Evolutionary conservation across 208 protist species (phyloP).

Genomic region (Crithidia acanthocephali): DNA sequence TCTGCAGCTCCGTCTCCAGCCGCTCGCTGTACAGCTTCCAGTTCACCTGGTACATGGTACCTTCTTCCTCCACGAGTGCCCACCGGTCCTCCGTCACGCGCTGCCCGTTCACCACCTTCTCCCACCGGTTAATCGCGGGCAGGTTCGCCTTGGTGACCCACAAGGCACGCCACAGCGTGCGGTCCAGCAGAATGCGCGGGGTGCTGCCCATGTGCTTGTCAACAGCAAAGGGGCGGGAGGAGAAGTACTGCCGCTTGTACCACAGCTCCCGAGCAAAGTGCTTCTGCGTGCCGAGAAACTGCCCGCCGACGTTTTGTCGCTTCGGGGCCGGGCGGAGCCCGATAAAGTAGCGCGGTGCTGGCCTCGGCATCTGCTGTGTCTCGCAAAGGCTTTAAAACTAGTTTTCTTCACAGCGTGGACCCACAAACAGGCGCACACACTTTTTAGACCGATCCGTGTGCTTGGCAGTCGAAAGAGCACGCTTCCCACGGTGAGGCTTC

Average conservation of each 20-base stretch:
- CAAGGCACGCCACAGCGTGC: slow-evolving; percentile 73
- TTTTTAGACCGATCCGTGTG: no score
- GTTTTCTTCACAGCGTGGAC: no score
- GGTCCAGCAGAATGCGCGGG: slow-evolving; percentile 88
- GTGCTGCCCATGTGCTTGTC: slow-evolving; percentile 61
- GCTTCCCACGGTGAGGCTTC: no score
- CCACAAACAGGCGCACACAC: background rate
- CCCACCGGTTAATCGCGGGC: slow-evolving; percentile 87
- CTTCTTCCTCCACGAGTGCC: slow-evolving; percentile 88
- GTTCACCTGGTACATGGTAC: slow-evolving; percentile 85
- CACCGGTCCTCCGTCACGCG: slow-evolving; percentile 89
- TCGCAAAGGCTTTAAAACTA: no score
- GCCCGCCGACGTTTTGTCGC: slow-evolving; percentile 78
- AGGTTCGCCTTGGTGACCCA: slow-evolving; percentile 77
- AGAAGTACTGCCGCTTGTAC: slow-evolving; percentile 86
- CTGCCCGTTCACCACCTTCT: slow-evolving; percentile 90
- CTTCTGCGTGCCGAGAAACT: slow-evolving; percentile 82
- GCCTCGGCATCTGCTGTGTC: slow-evolving; percentile 22
- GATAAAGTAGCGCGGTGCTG: slow-evolving; percentile 39
- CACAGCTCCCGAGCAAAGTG: slow-evolving; percentile 76
- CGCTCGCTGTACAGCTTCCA: slow-evolving; percentile 92
- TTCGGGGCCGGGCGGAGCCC: slow-evolving; percentile 48
- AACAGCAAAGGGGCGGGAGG: slow-evolving; percentile 77
- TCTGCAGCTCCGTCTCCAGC: slow-evolving; percentile 85
- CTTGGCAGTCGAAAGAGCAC: no score